Evolutionary conservation across 192 early-diverging fungal genomes (phyloP).

Genomic region (Entomortierella lignicola): DNA sequence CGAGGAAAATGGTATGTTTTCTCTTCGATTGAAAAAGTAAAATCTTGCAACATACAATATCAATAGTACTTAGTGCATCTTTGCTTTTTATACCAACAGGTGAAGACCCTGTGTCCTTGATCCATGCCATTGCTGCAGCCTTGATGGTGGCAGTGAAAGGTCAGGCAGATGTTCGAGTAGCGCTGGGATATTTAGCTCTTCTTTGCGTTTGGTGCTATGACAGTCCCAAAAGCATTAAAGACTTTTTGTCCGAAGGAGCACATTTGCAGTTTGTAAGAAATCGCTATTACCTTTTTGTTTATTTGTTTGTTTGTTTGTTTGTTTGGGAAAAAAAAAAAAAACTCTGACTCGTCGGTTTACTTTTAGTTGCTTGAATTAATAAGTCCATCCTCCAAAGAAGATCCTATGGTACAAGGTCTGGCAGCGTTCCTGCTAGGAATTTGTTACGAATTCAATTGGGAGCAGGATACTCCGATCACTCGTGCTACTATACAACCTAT

Average conservation of each 20-base stretch:
- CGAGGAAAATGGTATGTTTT: slow-evolving; percentile 67
- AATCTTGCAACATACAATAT: not conserved
- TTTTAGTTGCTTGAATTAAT: slow-evolving; percentile 90
- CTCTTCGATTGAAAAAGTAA: not conserved
- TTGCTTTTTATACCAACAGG: slow-evolving; percentile 15
- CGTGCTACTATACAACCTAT: slow-evolving; percentile 86
- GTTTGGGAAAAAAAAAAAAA: no score
- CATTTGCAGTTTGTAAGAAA: slow-evolving; percentile 89
- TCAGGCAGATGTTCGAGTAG: slow-evolving; percentile 73
- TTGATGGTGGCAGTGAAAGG: slow-evolving; percentile 76
- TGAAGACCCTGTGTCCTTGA: slow-evolving; percentile 86
- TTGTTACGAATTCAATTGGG: slow-evolving; percentile 90
- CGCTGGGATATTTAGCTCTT: slow-evolving; percentile 83
- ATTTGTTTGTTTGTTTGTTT: not conserved
- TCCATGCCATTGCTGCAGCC: slow-evolving; percentile 87
- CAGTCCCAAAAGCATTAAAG: slow-evolving; percentile 80
- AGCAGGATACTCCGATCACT: slow-evolving; percentile 78
- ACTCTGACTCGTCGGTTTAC: no score
- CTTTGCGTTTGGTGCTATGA: slow-evolving; percentile 89
- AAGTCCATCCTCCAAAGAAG: slow-evolving; percentile 84
- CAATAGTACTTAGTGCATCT: not conserved
- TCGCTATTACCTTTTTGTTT: not conserved
- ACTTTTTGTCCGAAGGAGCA: slow-evolving; percentile 89
- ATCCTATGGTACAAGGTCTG: slow-evolving; percentile 90
- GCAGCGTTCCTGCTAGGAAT: slow-evolving; percentile 89